Percentiles rank a stretch among this genome's conserved stretches.
These are phyloP conservation scores for Saccharata proteae DNA, from an alignment of 2,329 filamentous ascomycete genomes.

Conservation along the genomic window DNA sequence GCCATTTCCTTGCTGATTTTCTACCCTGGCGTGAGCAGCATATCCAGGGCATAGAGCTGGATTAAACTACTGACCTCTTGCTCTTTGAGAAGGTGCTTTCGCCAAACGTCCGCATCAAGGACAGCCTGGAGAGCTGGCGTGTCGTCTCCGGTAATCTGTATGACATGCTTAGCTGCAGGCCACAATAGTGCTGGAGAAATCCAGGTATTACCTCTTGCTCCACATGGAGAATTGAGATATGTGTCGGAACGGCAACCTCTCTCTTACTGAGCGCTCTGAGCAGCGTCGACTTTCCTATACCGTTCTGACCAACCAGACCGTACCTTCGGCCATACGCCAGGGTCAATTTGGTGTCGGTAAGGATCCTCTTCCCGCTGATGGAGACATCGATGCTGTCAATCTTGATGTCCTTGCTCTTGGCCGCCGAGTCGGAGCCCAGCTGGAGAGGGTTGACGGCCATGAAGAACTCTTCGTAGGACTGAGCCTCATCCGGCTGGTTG, in stretches of 20 bases:
- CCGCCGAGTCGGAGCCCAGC: slow-evolving; percentile 53
- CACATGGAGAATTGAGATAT: slow-evolving; percentile 97
- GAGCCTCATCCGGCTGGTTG: slow-evolving; percentile 65
- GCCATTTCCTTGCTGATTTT: slow-evolving; percentile 69
- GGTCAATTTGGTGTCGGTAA: slow-evolving; percentile 82
- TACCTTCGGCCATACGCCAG: slow-evolving; percentile 88
- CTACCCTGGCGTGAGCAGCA: slow-evolving; percentile 18
- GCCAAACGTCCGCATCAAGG: slow-evolving; percentile 94
- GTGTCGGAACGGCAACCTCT: slow-evolving; percentile 88
- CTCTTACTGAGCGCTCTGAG: slow-evolving; percentile 80
- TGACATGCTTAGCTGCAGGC: slow-evolving; percentile 10
- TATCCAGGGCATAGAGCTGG: background rate
- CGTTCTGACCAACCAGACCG: slow-evolving; percentile 96
- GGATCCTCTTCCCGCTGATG: slow-evolving; percentile 77
- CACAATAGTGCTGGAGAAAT: background rate
- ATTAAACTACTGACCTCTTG: slow-evolving; percentile 53
- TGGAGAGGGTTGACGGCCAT: slow-evolving; percentile 98
- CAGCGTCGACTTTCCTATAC: slow-evolving; percentile 81
- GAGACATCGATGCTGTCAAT: slow-evolving; percentile 91
- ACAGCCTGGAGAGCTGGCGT: slow-evolving; percentile 91
- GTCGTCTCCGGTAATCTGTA: slow-evolving; percentile 81
- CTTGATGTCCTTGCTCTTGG: slow-evolving; percentile 98
- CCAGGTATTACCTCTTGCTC: slow-evolving; percentile 68
- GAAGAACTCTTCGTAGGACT: slow-evolving; percentile 98
- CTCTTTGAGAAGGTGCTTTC: slow-evolving; percentile 84